Base-by-base conservation (phyloP, 2,329 filamentous ascomycete species). In the Gaeumannomyces tritici region DNA sequence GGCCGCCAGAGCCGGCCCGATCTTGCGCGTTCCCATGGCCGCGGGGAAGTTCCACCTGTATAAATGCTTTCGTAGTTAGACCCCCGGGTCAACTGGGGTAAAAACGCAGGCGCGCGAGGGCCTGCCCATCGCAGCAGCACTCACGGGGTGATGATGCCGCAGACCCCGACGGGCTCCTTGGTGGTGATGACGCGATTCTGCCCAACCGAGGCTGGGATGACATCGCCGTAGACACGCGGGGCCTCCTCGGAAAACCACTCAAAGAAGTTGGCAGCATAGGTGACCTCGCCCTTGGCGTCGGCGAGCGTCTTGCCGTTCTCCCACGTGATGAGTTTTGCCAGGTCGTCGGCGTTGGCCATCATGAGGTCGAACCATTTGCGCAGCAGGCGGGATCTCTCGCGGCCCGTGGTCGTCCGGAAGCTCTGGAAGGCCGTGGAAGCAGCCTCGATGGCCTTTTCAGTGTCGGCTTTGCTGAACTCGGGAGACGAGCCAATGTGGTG, bases 291-390 rank as follows among this genome's bases (percentile, higher is more conserved):
- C 71, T 84, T 85, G 47, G 89, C 87, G 71, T 93, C 89, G 33
- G 89, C 84, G 31, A 89, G 71, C 1, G 91, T 90, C 79, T 96
- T 96, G 66, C 91, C 91, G 67, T 96, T 96, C 78, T 96, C 91
- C 86, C 89, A 90, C 54, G 91, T 95, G 70, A 96, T 92, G 65
- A 96, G 80, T 64, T 81, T 90, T 9, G 90, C 89, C 35, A 96
- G 79, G 71, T 96, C 91, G 33, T 93, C 90, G 58, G 84, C 80
- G 69, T 96, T 92, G 64, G 89, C 89, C 35, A 88, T 74, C 80
- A 95, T 86, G 67, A 93, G 79, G 67, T 93, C 87, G 75, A 91
- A 91, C 91, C 90, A 96, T 72, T 85, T 88, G 62, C 89, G 83
- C 66, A 96, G 79, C 70, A 93, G 77, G 73, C 85, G 86, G 61